phyloP scores from a whole-genome alignment of 768 basidiomycete genomes.

The Neoboletus brunneissimus region DNA sequence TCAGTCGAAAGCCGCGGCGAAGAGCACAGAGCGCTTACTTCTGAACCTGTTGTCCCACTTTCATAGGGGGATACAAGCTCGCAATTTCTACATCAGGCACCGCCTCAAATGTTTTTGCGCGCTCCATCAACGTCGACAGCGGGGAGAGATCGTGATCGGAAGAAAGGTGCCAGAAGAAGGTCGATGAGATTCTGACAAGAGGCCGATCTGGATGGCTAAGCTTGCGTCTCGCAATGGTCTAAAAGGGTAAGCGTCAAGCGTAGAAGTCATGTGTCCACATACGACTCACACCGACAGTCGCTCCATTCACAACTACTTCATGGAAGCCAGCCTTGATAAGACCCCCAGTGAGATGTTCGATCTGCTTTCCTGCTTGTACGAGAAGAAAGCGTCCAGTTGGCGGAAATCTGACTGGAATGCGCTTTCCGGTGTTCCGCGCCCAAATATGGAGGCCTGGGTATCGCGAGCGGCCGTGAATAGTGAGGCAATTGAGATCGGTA shows the following conservation, averaged over 20 bases:
- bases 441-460: conserved; percentile 91
- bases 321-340: conserved; percentile 92
- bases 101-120: conserved; percentile 44
- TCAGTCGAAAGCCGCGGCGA: conserved; percentile 8
- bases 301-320: conserved; percentile 88
- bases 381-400: conserved; percentile 75
- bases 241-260: neutral
- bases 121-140: conserved; percentile 50
- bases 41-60: conserved; percentile 87
- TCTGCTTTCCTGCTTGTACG: conserved; percentile 94
- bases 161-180: conserved; percentile 93
- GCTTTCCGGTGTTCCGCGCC: conserved; percentile 91
- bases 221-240: conserved; percentile 67
- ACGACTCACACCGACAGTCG: conserved; percentile 61
- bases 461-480: conserved; percentile 84
- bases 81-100: conserved; percentile 31
- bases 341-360: conserved; percentile 83
- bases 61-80: conserved; percentile 62
- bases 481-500: conserved; percentile 90
- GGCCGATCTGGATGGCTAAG: conserved; percentile 68
- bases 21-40: conserved; percentile 45
- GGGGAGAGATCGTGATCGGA: conserved; percentile 79
- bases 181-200: conserved; percentile 91
- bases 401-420: conserved; percentile 85
- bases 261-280: neutral